Conservation (phyloP, 768 basidiomycete genomes). For the Rossbeevera mucosa region DNA sequence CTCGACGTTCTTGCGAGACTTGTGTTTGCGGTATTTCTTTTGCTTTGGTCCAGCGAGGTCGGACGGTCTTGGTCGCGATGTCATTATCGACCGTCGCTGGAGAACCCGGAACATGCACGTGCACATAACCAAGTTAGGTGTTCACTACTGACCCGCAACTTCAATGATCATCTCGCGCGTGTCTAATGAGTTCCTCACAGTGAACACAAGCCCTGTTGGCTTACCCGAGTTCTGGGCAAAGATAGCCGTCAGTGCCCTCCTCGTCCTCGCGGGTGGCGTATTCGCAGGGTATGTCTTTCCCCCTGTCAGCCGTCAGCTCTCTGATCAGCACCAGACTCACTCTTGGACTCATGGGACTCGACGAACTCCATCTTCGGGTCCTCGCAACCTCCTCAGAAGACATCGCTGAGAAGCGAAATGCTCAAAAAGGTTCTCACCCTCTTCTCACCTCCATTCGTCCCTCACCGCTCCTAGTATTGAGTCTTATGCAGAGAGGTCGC, state of each 20-base stretch:
- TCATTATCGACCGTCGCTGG: slow-evolving; percentile 1
- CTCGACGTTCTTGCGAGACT: slow-evolving; percentile 35
- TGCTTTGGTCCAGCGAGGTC: slow-evolving; percentile 15
- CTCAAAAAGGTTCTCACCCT: slow-evolving; percentile 52
- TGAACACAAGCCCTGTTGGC: slow-evolving; percentile 34
- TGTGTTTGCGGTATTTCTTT: slow-evolving; percentile 28
- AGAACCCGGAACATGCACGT: background rate
- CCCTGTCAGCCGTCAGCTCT: background rate
- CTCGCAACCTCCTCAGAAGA: slow-evolving; percentile 80
- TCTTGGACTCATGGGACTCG: slow-evolving; percentile 89
- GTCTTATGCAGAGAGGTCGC: slow-evolving; percentile 58
- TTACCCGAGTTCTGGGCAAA: slow-evolving; percentile 75
- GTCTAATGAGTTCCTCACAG: background rate
- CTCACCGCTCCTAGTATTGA: slow-evolving; percentile 39
- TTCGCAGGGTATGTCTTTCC: slow-evolving; percentile 70
- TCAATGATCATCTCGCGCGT: background rate
- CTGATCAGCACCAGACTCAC: slow-evolving; percentile 54
- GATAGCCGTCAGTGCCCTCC: slow-evolving; percentile 54
- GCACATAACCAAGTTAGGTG: too few species aligned
- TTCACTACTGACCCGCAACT: too few species aligned
- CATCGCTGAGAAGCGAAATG: slow-evolving; percentile 59
- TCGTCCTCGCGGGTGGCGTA: slow-evolving; percentile 85
- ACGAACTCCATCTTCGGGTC: slow-evolving; percentile 86
- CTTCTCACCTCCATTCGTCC: background rate
- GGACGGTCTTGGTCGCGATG: background rate